These are phyloP conservation scores for Naganishia vishniacii DNA, from an alignment of 768 basidiomycete species.

Conservation along the genomic window DNA sequence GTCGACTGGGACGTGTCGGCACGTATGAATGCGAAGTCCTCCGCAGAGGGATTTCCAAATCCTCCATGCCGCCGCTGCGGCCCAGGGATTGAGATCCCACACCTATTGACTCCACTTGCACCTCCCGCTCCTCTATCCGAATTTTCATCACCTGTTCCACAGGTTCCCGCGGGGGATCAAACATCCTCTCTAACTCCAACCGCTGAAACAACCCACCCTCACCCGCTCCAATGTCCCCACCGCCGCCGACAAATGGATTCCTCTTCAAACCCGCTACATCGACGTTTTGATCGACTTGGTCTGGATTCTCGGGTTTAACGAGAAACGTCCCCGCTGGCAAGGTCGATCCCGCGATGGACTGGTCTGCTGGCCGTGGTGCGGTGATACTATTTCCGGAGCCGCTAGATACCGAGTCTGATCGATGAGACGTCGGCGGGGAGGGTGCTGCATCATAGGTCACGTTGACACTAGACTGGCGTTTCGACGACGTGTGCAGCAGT, in stretches of 20 bases:
- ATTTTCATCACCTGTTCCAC: background rate
- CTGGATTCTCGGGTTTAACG: conserved; percentile 31
- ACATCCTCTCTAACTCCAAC: conserved; percentile 80
- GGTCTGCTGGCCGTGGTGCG: background rate
- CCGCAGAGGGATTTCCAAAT: background rate
- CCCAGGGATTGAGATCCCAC: no score
- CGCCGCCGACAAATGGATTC: conserved; percentile 28
- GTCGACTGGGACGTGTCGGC: conserved; percentile 39
- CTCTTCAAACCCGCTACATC: conserved; percentile 32
- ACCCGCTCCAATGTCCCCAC: conserved; percentile 19
- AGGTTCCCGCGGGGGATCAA: conserved; percentile 74
- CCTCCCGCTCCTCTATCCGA: background rate
- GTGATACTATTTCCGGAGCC: background rate
- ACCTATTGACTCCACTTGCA: no score
- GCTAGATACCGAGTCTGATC: background rate
- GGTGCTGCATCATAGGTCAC: conserved; percentile 2
- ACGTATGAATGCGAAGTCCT: conserved; percentile 43
- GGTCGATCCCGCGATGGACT: conserved; percentile 33
- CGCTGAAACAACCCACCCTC: conserved; percentile 67
- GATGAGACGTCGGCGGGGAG: conserved; percentile 34
- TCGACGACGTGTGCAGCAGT: conserved; percentile 48
- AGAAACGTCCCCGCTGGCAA: conserved; percentile 28
- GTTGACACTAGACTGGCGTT: conserved; percentile 13
- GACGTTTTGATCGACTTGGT: conserved; percentile 41
- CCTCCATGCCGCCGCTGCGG: no score